Evolutionary conservation across 768 basidiomycete genomes (phyloP).

Genomic region (Boletus fagicola): DNA sequence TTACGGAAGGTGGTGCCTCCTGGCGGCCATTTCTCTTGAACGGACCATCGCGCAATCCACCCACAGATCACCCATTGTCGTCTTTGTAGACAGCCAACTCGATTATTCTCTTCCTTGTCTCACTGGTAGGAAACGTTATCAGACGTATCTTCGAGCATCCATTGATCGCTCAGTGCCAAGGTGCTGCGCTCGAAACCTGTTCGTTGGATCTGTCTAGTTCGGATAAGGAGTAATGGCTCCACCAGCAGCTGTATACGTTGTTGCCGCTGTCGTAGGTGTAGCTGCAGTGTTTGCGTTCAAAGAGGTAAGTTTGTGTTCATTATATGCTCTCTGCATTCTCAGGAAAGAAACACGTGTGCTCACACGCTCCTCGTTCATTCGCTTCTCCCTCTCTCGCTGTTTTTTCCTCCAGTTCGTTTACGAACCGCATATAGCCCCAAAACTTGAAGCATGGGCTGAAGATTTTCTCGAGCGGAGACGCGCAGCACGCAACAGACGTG

Average conservation of each 20-base stretch:
- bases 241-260: conserved; percentile 45
- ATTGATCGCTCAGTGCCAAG: neutral
- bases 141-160: neutral
- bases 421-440: conserved; percentile 66
- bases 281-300: conserved; percentile 57
- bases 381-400: neutral
- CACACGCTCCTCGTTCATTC: conserved; percentile 14
- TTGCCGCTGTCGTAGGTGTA: conserved; percentile 48
- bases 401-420: conserved; percentile 53
- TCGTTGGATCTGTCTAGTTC: conserved; percentile 6
- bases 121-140: conserved; percentile 5
- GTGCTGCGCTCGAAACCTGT: conserved; percentile 16
- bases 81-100: neutral
- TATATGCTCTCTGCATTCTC: neutral
- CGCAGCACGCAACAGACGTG: conserved; percentile 27
- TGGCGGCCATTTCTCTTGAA: neutral
- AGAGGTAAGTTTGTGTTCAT: conserved; percentile 42
- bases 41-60: neutral
- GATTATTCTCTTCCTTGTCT: neutral
- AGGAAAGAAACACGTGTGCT: conserved; percentile 17
- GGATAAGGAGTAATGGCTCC: conserved; percentile 24
- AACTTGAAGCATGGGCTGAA: conserved; percentile 47
- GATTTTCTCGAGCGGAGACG: conserved; percentile 32
- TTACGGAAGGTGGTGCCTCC: conserved; percentile 11
- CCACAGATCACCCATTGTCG: neutral